Base-by-base conservation (phyloP, 352 stramenopile species). In the Phytophthora cactorum region DNA sequence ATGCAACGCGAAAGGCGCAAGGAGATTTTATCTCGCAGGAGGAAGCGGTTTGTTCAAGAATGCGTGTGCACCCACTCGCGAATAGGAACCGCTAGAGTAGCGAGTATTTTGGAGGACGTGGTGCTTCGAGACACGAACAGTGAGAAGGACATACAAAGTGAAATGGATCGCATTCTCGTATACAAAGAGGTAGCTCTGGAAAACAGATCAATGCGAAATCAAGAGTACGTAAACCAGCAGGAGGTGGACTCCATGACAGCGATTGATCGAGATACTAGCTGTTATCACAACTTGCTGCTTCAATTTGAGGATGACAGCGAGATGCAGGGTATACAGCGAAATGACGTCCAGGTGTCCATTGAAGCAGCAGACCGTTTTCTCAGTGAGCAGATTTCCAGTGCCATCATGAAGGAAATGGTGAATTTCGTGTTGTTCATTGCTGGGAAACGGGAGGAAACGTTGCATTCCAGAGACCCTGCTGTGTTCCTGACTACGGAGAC, bases 151-250 rank as follows among this genome's bases (percentile, higher is more conserved):
- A 52, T 84, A 1, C 61, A 66, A 4, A 51, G 68, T 4, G 72
- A 79, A 44, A 79, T 88, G 44, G 63, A 67, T n/a, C 75, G 79
- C 34, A 81, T 93, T 29, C 36, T 89, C 6, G 47, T 78, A 9
- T 95, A 89, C 79, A 92, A 91, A 50, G 72, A 89, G 25, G 74
- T 95, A 52, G 78, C 75, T 38, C 63, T 60, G 0, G 84, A 90
- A 65, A 95, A 95, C 44, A 73, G 85, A 10, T 52, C 60, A 8
- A 70, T 76, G 49, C 82, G 85, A 7, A 67, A 78, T 32, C 61
- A 70, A 56, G 70, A 77, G 27, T 93, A 95, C 49, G 51, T 64
- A 2, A 76, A 79, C 12, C 85, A 90, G 28, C 63, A 79, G 10
- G 70, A 83, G 36, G 63, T 69, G 17, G 85, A 93, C 45, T 59